Evolutionary conservation across 768 basidiomycete genomes (phyloP), one percentile per base, ranked within the genome.

Genomic region (Gymnopilus junonius): DNA sequence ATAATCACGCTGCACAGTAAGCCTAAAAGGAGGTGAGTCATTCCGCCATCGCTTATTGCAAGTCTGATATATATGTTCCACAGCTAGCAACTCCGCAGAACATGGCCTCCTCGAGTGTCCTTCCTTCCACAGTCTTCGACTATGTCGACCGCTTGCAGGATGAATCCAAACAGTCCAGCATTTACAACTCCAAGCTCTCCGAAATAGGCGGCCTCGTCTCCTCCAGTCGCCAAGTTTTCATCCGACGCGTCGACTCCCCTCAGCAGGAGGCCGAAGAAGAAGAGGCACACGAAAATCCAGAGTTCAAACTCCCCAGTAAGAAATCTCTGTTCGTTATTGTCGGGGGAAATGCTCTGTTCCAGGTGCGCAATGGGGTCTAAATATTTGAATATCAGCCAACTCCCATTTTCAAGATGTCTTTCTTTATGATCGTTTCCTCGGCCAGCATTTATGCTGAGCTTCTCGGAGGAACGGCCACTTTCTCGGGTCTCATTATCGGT

Each of bases 351-450:
- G 68, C 71, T 8, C 55, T 76, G 23, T 73, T 75, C 27, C 75
- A 76, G 70, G 75, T 74, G n/a, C 8, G 62, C 53, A 14, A 12
- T 14, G 8, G 34, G 42, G 8, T 8, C 40, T 14, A 8, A 27
- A 32, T 15, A n/a, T 14, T 32, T 14, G 27, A 27, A n/a, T 10
- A 11, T 23, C 34, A 32, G 29, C 45, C n/a, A 31, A 10, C 32
- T 45, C 15, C 45, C 35, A 14, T 34, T 12, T 17, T 21, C 3
- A 17, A 90, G 90, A 70, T 87, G 4, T 84, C 87, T 0, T 91
- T 91, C 75, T 91, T 89, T 72, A 83, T 90, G 59, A 79, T 89
- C 42, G 85, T 91, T 4, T 87, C 89, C 2, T 88, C 89, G 1
- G 85, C 88, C 1, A 85, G 83, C 67, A 77, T 79, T 55, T 90